These are phyloP conservation scores for Geosmithia flava DNA, from an alignment of 2,329 filamentous ascomycete species.

Conservation along the genomic window DNA sequence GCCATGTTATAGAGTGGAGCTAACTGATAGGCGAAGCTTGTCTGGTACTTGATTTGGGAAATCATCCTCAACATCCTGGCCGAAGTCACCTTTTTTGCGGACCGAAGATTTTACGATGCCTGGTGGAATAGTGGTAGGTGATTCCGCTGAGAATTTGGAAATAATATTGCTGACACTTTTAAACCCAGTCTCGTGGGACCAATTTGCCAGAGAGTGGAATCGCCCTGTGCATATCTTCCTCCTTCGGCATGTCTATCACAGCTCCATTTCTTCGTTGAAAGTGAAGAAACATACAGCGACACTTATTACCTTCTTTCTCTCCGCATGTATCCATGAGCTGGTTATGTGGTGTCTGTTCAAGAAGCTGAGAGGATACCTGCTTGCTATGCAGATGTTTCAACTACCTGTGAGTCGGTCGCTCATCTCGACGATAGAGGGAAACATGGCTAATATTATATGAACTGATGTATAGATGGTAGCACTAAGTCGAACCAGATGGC, in stretches of 20 bases:
- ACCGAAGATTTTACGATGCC: slow-evolving; percentile 57
- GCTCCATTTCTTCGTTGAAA: slow-evolving; percentile 60
- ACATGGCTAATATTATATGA: background rate
- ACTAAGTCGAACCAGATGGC: slow-evolving; percentile 52
- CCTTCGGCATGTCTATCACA: slow-evolving; percentile 68
- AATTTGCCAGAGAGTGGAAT: slow-evolving; percentile 75
- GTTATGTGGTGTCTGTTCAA: slow-evolving; percentile 75
- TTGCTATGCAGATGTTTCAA: slow-evolving; percentile 63
- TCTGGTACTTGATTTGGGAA: slow-evolving; percentile 77
- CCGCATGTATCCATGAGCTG: slow-evolving; percentile 60
- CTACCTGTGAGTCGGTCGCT: slow-evolving; percentile 37
- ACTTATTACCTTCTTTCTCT: slow-evolving; percentile 63
- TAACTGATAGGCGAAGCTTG: slow-evolving; percentile 27
- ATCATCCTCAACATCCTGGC: slow-evolving; percentile 63
- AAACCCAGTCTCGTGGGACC: slow-evolving; percentile 47
- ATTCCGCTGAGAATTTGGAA: background rate
- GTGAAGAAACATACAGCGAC: slow-evolving; percentile 60
- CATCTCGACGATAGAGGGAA: background rate
- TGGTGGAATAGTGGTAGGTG: slow-evolving; percentile 47
- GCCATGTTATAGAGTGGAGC: background rate
- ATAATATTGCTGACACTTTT: slow-evolving; percentile 5
- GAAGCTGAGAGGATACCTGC: slow-evolving; percentile 62
- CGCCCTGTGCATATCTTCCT: slow-evolving; percentile 65
- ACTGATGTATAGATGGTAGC: slow-evolving; percentile 36
- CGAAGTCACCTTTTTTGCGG: slow-evolving; percentile 65